Evolutionary conservation across 2,329 filamentous ascomycete species (phyloP), one percentile per base, ranked within the genome.

Genomic region (Sclerotinia trifoliorum): DNA sequence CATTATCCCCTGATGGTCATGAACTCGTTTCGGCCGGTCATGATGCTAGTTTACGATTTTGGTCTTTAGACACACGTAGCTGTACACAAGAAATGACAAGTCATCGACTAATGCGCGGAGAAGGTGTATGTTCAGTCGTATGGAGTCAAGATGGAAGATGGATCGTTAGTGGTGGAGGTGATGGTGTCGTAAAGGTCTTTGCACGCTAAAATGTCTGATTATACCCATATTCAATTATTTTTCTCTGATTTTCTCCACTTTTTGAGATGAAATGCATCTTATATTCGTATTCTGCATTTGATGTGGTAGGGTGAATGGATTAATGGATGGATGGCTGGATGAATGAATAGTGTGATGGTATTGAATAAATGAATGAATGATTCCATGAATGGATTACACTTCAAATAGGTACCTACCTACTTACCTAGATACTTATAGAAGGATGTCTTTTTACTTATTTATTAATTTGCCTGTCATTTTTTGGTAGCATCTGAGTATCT

Each of bases 11-110:
- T 19, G 94, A 98, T 77, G 94, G 94, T 57, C 89, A 90, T 69
- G 95, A 99, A 82, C 89, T 97, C 15, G 94, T 99, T 61, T 97
- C 93, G 57, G 95, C 93, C 1, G 95, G 95, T 29, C 95, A 99
- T 78, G 95, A 99, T 78, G 94, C 94, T 65, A 95, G 92, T 68
- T 87, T 99, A 68, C 90, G 95, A 39, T 97, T 99, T 85, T 99
- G 95, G 95, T 94, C 91, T 42, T 84, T 99, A 29, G 95, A 99
- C 79, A 99, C 97, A 82, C 88, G 95, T 63, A 91, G 90, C 57
- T 99, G 95, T 81, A 95, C 91, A 5, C 95, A 99, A 79, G 95
- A 98, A 78, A 93, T 99, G 75, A 96, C 93, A 3, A 92, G 88
- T 70, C 94, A 98, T 80, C 88, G 95, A 52, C 86, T 96, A 72